Evolutionary conservation across 2,329 filamentous ascomycete genomes (phyloP), one percentile per base, ranked within the genome.

Genomic region (Paracoccidioides brasiliensis): DNA sequence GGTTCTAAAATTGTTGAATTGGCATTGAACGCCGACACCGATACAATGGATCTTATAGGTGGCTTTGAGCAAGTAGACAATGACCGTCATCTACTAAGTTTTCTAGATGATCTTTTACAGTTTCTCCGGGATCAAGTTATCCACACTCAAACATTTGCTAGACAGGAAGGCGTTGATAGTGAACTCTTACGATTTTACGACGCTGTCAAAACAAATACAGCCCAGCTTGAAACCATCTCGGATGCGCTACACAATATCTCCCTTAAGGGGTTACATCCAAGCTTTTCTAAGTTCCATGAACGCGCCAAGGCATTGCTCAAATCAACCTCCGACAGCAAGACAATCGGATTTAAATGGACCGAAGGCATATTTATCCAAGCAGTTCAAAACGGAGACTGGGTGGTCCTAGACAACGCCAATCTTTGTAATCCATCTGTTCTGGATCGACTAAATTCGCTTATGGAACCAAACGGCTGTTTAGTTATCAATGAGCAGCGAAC

Each of bases 401-500:
- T 98, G 15, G 84, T 98, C 9, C 81, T 98, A 28, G 93, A 98
- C 70, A 96, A 98, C 70, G 93, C 94, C 58, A 98, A 98, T 65
- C 79, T 98, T 56, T 98, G 94, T 73, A 96, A 86, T 64, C 86
- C 91, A 30, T 95, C 91, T 5, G 93, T 98, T 0, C 79, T 98
- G 8, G 93, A 98, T 70, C 81, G 94, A 59, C 75, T 98, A 53
- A 98, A 98, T 69, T 97, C 93, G 0, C 75, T 98, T 7, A 84
- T 97, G 6, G 93, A 98, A 67, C 90, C 90, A 0, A 85, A 90
- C 64, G 93, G 93, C 0, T 84, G 83, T 59, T 75, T 98, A 28
- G 89, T 88, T 63, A 86, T 98, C 67, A 97, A 96, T 64, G 93
- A 98, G 68, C 90, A 97, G 67, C 89, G 88, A 56, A 87, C 83